Conservation (phyloP, 2,329 filamentous ascomycete genomes). For the Pseudogymnoascus sp. region DNA sequence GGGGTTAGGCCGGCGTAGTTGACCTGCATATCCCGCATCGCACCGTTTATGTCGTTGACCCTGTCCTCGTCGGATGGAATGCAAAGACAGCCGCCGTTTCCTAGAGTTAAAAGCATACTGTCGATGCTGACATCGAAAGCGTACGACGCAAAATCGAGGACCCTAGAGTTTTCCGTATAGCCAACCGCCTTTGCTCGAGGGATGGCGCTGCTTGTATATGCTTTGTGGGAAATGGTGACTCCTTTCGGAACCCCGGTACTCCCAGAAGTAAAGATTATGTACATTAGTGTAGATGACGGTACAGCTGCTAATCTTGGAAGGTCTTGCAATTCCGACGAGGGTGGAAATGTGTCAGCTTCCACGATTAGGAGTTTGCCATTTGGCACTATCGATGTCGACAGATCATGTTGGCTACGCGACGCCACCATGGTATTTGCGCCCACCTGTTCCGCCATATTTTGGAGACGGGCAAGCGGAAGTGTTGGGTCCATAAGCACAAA, state of each 20-base stretch:
- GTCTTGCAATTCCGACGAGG: constrained; percentile 7
- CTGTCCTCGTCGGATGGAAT: constrained; percentile 32
- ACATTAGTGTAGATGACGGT: constrained; percentile 12
- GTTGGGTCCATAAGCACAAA: constrained; percentile 23
- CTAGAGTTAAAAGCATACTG: constrained; percentile 31
- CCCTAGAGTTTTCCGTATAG: constrained; percentile 9
- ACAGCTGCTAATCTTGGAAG: constrained; percentile 10
- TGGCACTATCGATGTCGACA: constrained; percentile 11
- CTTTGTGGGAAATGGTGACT: constrained; percentile 20
- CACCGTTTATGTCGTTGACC: constrained; percentile 29
- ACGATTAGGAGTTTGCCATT: constrained; percentile 4
- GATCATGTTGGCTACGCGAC: constrained; percentile 14
- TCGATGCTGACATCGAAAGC: constrained; percentile 33
- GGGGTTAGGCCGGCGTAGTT: constrained; percentile 24
- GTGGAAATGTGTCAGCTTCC: constrained; percentile 8
- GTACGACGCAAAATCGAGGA: constrained; percentile 26
- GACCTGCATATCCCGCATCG: constrained; percentile 19
- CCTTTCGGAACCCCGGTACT: constrained; percentile 24
- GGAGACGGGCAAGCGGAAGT: constrained; percentile 21
- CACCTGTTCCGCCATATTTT: constrained; percentile 21
- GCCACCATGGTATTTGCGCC: constrained; percentile 16
- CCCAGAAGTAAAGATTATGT: constrained; percentile 23
- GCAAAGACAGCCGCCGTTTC: constrained; percentile 32
- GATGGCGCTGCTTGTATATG: constrained; percentile 8
- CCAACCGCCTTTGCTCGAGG: constrained; percentile 12